phyloP scores from a whole-genome alignment of 192 early-diverging fungal genomes.

The Globomyces pollinis-pini region DNA sequence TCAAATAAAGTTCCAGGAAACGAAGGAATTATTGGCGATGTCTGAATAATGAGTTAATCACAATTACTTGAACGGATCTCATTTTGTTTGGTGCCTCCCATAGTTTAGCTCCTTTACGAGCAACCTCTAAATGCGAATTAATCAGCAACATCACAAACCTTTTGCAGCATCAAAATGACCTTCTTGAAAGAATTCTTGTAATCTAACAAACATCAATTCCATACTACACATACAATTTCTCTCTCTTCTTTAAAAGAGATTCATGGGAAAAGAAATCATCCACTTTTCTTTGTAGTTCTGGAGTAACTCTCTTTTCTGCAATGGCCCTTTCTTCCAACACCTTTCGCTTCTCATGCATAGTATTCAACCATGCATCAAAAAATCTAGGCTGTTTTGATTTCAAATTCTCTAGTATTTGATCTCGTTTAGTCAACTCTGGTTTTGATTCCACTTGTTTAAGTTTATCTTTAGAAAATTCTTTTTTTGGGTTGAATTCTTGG shows the following conservation, averaged over 20 bases:
- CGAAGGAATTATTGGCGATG: conserved; percentile 21
- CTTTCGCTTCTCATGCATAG: background rate
- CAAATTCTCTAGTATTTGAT: background rate
- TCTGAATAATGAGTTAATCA: conserved; percentile 2
- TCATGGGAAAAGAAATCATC: conserved; percentile 28
- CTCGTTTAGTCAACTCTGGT: too few relatives aligned
- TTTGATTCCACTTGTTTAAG: too few relatives aligned
- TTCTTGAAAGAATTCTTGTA: conserved; percentile 24
- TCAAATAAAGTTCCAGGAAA: conserved; percentile 20
- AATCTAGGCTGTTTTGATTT: background rate
- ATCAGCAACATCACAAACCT: conserved; percentile 7
- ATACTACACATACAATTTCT: conserved; percentile 29
- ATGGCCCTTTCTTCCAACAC: background rate
- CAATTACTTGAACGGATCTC: conserved; percentile 12
- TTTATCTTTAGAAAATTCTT: too few relatives aligned
- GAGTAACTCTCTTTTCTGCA: background rate
- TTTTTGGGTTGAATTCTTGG: too few relatives aligned
- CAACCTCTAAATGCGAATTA: conserved; percentile 16
- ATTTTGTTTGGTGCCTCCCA: conserved; percentile 33
- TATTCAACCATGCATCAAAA: background rate
- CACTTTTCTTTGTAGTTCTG: conserved; percentile 8
- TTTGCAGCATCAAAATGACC: conserved; percentile 36
- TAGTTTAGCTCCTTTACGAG: conserved; percentile 35
- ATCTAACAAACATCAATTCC: conserved; percentile 6
- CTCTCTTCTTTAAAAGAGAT: conserved; percentile 13